Conservation (phyloP, 2,329 filamentous ascomycete species). For the Aspergillus sp. region DNA sequence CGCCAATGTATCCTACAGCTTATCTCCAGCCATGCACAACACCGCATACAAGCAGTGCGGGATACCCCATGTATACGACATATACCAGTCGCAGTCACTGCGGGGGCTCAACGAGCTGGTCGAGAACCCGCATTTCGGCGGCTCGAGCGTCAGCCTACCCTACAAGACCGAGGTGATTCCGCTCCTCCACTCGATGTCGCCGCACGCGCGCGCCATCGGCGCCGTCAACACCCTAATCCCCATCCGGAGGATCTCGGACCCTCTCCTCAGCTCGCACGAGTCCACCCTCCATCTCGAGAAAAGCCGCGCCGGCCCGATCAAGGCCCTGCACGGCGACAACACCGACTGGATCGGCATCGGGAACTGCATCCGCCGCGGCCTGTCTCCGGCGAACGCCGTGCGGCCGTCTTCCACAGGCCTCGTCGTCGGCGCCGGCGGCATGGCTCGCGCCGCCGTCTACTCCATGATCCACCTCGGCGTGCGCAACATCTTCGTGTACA, state of each 20-base stretch:
- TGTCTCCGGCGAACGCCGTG: slow-evolving; percentile 62
- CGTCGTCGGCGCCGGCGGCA: slow-evolving; percentile 52
- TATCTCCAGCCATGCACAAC: slow-evolving; percentile 72
- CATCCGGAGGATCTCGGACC: slow-evolving; percentile 47
- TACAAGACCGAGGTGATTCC: slow-evolving; percentile 65
- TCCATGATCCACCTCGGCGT: slow-evolving; percentile 31
- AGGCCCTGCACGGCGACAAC: slow-evolving; percentile 66
- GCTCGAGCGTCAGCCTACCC: slow-evolving; percentile 61
- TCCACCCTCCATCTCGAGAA: slow-evolving; percentile 49
- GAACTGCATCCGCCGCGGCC: slow-evolving; percentile 60
- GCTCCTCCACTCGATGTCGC: slow-evolving; percentile 56
- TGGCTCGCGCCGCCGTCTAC: slow-evolving; percentile 34
- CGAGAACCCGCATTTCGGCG: slow-evolving; percentile 59
- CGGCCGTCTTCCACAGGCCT: slow-evolving; percentile 48
- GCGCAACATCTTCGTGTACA: slow-evolving; percentile 30
- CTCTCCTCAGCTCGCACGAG: slow-evolving; percentile 48
- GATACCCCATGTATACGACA: slow-evolving; percentile 59
- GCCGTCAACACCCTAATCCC: slow-evolving; percentile 70
- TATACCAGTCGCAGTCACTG: slow-evolving; percentile 53
- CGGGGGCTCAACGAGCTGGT: slow-evolving; percentile 56
- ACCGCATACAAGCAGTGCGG: slow-evolving; percentile 58
- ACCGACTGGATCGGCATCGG: slow-evolving; percentile 75
- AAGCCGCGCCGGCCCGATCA: slow-evolving; percentile 56
- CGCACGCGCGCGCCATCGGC: slow-evolving; percentile 64
- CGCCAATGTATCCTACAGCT: slow-evolving; percentile 60